These are phyloP conservation scores for Hypoxylon sp. DNA, from an alignment of 2,329 filamentous ascomycete species.

Conservation along the genomic window DNA sequence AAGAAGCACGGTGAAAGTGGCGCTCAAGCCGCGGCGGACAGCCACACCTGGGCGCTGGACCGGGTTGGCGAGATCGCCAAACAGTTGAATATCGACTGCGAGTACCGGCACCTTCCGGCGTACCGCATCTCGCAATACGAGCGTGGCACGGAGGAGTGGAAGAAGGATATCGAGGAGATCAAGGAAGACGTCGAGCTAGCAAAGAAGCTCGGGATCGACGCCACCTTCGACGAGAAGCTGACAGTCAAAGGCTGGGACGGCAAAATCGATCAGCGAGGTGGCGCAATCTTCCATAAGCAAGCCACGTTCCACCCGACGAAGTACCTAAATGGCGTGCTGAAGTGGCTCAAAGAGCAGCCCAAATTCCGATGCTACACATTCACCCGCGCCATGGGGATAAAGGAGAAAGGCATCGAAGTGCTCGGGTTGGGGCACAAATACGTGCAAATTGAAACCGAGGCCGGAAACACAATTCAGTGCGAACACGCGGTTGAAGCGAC, in stretches of 20 bases:
- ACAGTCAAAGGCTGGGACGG: slow-evolving; percentile 67
- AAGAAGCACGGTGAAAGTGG: slow-evolving; percentile 67
- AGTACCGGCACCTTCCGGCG: slow-evolving; percentile 66
- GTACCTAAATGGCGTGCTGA: slow-evolving; percentile 67
- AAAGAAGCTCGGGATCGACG: slow-evolving; percentile 61
- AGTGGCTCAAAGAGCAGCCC: slow-evolving; percentile 65
- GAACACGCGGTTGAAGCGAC: slow-evolving; percentile 68
- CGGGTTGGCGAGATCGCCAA: slow-evolving; percentile 65
- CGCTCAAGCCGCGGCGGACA: slow-evolving; percentile 66
- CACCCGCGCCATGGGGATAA: slow-evolving; percentile 63
- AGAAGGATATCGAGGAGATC: slow-evolving; percentile 62
- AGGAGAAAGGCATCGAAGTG: slow-evolving; percentile 64
- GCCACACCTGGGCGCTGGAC: slow-evolving; percentile 68
- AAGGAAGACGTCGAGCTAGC: slow-evolving; percentile 63
- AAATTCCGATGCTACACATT: slow-evolving; percentile 69
- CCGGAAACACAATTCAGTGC: slow-evolving; percentile 64
- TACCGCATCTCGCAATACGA: slow-evolving; percentile 67
- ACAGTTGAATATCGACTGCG: slow-evolving; percentile 68
- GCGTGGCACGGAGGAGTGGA: slow-evolving; percentile 59
- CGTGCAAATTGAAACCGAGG: slow-evolving; percentile 63
- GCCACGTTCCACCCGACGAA: slow-evolving; percentile 71
- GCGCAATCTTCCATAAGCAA: slow-evolving; percentile 63
- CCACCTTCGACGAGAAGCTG: slow-evolving; percentile 61
- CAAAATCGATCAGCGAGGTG: slow-evolving; percentile 65
- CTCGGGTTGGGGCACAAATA: slow-evolving; percentile 62